These are phyloP conservation scores for Dispira parvispora DNA, from an alignment of 192 early-diverging fungal species.

Conservation along the genomic window DNA sequence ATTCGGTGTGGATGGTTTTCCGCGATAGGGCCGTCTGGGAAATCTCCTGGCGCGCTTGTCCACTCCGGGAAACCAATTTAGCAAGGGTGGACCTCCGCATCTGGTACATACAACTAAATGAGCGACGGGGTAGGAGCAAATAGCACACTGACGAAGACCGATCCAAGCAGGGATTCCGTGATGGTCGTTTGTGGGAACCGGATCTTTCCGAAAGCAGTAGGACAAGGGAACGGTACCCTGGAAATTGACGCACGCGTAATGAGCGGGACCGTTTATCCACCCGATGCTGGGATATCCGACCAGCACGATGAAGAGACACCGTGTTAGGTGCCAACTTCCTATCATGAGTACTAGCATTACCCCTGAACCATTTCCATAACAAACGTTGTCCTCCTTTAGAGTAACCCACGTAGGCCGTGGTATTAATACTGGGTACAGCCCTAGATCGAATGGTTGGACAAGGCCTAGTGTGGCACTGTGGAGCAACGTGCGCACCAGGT, in stretches of 20 bases:
- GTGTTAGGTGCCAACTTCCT: not conserved
- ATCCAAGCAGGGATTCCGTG: not conserved
- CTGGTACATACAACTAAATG: not conserved
- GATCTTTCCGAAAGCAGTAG: not conserved
- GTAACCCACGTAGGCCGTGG: not conserved
- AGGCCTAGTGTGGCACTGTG: no score
- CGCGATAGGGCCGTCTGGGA: not conserved
- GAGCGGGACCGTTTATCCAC: not conserved
- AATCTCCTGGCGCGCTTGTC: not conserved
- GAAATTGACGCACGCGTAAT: not conserved
- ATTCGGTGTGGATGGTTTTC: not conserved
- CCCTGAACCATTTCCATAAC: not conserved
- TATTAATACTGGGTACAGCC: not conserved
- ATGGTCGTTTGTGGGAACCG: not conserved
- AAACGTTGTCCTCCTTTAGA: not conserved
- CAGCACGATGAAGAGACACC: not conserved
- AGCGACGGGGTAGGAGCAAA: constrained; percentile 1
- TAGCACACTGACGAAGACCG: not conserved
- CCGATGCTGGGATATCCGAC: not conserved
- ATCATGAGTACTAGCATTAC: not conserved
- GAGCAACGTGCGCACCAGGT: no score
- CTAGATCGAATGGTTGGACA: no score
- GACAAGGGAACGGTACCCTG: constrained; percentile 9
- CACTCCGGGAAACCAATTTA: not conserved
- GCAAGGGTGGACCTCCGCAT: not conserved